Base-by-base conservation (phyloP, 495 filamentous ascomycete species). In the Penicillium lagena region DNA sequence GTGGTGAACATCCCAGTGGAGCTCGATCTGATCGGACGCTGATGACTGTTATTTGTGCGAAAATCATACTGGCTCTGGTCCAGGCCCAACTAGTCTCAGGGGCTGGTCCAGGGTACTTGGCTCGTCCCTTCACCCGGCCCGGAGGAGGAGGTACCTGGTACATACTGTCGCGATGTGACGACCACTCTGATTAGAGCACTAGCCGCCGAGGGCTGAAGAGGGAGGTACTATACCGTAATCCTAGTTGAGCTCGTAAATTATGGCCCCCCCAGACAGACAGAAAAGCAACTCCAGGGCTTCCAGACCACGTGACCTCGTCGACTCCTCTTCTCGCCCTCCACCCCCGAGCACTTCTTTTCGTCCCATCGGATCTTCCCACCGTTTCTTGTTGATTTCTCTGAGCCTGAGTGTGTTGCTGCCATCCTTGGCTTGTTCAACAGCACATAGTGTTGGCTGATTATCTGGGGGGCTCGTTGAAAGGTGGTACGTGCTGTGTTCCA, bases 401-500 rank as follows among this genome's bases (percentile, higher is more conserved):
- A 47, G 44, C 39, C 46, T 46, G 41, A 35, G 48, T 35, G 46
- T 43, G 45, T 34, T 38, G 22, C 28, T 39, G 37, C 37, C 55
- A 37, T 43, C 40, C 40, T 56, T 51, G 47, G 43, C 41, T 31
- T 39, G 29, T 11, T n/a, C 12, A 31, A 37, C 22, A 22, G 22
- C 40, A 32, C 33, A 50, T 46, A 46, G 38, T 42, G 44, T 42
- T 45, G 55, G 22, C 22, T 22, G 22, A 22, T 22, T 22, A 22
- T 12, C 44, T 52, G 55, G 47, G 35, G 45, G 35, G 39, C 37
- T 50, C 40, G 30, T 29, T 40, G 51, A 55, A 54, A 59, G 52
- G 52, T 46, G 56, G 58, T 59, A 59, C 47, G 52, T 58, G 47
- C 46, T 7, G 32, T 11, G 37, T 50, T 36, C 39, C 49, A 45